A percentile compares a stretch with the other conserved stretches of the same genome.
Conservation (phyloP, 2,329 filamentous ascomycete genomes). For the Stagonosporopsis chrysanthemi region DNA sequence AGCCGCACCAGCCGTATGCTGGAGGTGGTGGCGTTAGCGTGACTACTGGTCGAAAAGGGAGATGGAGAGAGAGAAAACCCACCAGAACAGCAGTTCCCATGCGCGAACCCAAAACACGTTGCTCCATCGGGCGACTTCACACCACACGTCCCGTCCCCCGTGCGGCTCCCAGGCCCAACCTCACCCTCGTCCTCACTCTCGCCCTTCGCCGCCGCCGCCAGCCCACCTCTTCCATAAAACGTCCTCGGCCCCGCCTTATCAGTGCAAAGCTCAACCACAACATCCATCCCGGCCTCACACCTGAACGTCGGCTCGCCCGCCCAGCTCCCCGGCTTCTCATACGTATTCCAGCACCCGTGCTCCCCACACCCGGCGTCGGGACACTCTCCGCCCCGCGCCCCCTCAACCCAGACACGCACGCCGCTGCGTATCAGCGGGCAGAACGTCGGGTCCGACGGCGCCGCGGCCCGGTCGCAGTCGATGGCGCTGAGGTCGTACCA, state of each 20-base stretch:
- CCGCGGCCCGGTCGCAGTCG: conserved; percentile 22
- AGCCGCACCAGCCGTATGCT: conserved; percentile 13
- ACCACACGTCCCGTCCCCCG: conserved; percentile 18
- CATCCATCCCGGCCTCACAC: conserved; percentile 28
- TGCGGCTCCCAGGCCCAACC: neutral
- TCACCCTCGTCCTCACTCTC: too few relatives aligned
- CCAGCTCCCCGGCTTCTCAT: conserved; percentile 26
- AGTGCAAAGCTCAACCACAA: conserved; percentile 31
- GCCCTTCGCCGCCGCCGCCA: too few relatives aligned
- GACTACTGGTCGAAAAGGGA: too few relatives aligned
- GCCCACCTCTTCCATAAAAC: too few relatives aligned
- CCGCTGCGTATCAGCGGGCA: conserved; percentile 36
- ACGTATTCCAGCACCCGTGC: neutral
- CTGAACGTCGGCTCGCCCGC: conserved; percentile 27
- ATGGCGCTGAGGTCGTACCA: conserved; percentile 37
- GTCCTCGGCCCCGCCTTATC: conserved; percentile 19
- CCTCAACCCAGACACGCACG: conserved; percentile 23
- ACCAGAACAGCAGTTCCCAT: conserved; percentile 23
- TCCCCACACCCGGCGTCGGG: conserved; percentile 20
- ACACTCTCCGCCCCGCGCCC: conserved; percentile 6
- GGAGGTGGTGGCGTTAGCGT: neutral
- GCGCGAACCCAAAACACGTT: conserved; percentile 11
- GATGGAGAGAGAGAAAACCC: too few relatives aligned
- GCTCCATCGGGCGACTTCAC: neutral
- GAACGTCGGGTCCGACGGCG: conserved; percentile 20